Evolutionary conservation across 495 filamentous ascomycete species (phyloP).

Genomic region (Baudoinia panamericana): DNA sequence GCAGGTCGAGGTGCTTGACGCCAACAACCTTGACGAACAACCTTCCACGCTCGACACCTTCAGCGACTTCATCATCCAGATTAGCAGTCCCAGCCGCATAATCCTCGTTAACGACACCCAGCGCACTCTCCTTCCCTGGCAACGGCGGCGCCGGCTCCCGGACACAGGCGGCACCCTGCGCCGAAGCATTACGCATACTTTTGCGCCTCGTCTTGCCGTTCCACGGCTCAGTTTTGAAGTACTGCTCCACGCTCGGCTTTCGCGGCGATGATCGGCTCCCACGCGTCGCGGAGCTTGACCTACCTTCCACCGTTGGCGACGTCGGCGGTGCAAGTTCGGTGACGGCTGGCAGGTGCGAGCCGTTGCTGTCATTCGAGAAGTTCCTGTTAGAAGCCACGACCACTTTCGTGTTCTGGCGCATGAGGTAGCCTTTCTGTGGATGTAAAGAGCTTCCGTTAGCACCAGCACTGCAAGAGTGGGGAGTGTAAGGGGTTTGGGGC

Average conservation of each 20-base stretch:
- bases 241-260: slow-evolving; percentile 56
- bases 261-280: slow-evolving; percentile 53
- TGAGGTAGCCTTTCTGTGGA: slow-evolving; percentile 90
- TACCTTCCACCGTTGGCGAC: slow-evolving; percentile 19
- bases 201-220: slow-evolving; percentile 61
- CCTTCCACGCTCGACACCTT: slow-evolving; percentile 78
- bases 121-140: slow-evolving; percentile 74
- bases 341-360: not conserved
- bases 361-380: slow-evolving; percentile 35
- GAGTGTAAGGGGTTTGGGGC: slow-evolving; percentile 6
- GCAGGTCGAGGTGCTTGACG: slow-evolving; percentile 86
- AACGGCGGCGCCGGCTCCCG: slow-evolving; percentile 51
- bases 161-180: slow-evolving; percentile 48
- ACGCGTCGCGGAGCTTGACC: slow-evolving; percentile 42
- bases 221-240: slow-evolving; percentile 95
- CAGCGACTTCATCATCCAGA: slow-evolving; percentile 43
- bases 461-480: slow-evolving; percentile 8
- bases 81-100: slow-evolving; percentile 37
- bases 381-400: slow-evolving; percentile 66
- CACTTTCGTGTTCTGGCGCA: slow-evolving; percentile 96
- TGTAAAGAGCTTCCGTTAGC: slow-evolving; percentile 19
- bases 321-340: slow-evolving; percentile 31
- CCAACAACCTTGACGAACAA: slow-evolving; percentile 96
- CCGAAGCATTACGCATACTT: slow-evolving; percentile 47
- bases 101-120: slow-evolving; percentile 45